Evolutionary conservation across 148 eudicot species (phyloP).

Genomic region (Tetragonia tetragonoides): DNA sequence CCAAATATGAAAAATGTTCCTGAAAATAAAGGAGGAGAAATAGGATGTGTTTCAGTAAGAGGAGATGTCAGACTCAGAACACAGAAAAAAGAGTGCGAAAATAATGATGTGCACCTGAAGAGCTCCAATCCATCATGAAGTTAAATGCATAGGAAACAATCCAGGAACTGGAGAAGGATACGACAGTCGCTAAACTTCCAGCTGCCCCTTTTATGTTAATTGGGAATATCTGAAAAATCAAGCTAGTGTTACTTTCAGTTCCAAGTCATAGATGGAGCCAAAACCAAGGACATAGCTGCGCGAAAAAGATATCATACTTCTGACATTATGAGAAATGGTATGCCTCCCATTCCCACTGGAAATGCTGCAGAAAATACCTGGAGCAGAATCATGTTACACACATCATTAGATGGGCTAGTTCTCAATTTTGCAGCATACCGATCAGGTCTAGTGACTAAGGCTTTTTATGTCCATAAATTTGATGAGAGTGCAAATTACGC

Average conservation of each 20-base stretch:
- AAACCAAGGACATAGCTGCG: not conserved
- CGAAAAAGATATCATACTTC: conserved; percentile 17
- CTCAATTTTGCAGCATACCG: no score
- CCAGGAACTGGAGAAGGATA: conserved; percentile 24
- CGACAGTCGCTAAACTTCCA: conserved; percentile 35
- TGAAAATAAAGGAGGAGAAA: not conserved
- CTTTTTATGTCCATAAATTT: no score
- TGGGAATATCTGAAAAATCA: conserved; percentile 33
- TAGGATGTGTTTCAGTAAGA: not conserved
- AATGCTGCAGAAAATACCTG: conserved; percentile 31
- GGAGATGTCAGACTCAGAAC: not conserved
- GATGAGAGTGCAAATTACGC: no score
- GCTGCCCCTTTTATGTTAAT: conserved; percentile 39
- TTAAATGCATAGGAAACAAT: conserved; percentile 35
- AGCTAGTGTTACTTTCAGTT: not conserved
- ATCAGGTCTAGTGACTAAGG: no score
- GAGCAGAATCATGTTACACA: not conserved
- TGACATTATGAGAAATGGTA: conserved; percentile 38
- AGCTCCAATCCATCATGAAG: conserved; percentile 46
- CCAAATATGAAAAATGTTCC: conserved; percentile 41
- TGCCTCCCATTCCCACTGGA: conserved; percentile 40
- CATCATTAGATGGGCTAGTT: not conserved
- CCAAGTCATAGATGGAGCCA: not conserved
- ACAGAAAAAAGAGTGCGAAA: not conserved
- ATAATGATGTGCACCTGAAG: conserved; percentile 24